Evolutionary conservation across 1,284 basidiomycete species (phyloP).

Genomic region (Ganoderma multipileum): DNA sequence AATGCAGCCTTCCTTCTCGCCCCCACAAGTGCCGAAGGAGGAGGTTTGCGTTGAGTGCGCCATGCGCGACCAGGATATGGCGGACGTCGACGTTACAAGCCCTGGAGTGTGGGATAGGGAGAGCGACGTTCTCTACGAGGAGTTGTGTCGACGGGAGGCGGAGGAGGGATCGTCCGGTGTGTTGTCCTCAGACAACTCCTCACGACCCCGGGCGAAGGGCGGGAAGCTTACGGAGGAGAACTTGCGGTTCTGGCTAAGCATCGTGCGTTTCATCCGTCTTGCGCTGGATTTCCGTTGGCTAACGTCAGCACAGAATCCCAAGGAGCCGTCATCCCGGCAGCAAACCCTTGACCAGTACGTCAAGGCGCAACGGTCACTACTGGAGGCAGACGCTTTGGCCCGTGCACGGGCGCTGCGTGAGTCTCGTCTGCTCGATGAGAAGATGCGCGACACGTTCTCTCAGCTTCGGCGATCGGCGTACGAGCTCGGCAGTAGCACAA

Average conservation of each 20-base stretch:
- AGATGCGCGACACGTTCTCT: slow-evolving; percentile 79
- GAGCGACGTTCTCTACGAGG: slow-evolving; percentile 85
- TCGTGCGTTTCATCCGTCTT: slow-evolving; percentile 61
- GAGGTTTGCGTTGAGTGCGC: slow-evolving; percentile 98
- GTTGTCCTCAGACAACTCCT: slow-evolving; percentile 53
- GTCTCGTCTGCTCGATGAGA: slow-evolving; percentile 73
- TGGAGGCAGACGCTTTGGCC: slow-evolving; percentile 79
- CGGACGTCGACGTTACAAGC: slow-evolving; percentile 89
- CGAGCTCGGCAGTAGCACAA: slow-evolving; percentile 58
- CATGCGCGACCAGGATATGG: slow-evolving; percentile 99
- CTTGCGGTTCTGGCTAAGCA: slow-evolving; percentile 86
- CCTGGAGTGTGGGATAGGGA: slow-evolving; percentile 92
- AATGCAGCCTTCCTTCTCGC: slow-evolving; percentile 64
- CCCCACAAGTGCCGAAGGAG: slow-evolving; percentile 60
- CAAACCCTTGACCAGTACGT: slow-evolving; percentile 77
- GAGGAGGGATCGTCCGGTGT: slow-evolving; percentile 65
- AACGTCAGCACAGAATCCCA: slow-evolving; percentile 65
- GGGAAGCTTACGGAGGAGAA: slow-evolving; percentile 80
- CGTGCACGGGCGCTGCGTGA: slow-evolving; percentile 79
- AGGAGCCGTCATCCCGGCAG: slow-evolving; percentile 78
- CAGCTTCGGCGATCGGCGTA: slow-evolving; percentile 79
- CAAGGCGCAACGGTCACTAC: slow-evolving; percentile 69
- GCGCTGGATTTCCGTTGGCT: slow-evolving; percentile 14
- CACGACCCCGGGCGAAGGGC: slow-evolving; percentile 68
- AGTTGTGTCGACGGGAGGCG: slow-evolving; percentile 78